Conservation (phyloP, 352 stramenopile species). For the Phytopythium oedochilum region DNA sequence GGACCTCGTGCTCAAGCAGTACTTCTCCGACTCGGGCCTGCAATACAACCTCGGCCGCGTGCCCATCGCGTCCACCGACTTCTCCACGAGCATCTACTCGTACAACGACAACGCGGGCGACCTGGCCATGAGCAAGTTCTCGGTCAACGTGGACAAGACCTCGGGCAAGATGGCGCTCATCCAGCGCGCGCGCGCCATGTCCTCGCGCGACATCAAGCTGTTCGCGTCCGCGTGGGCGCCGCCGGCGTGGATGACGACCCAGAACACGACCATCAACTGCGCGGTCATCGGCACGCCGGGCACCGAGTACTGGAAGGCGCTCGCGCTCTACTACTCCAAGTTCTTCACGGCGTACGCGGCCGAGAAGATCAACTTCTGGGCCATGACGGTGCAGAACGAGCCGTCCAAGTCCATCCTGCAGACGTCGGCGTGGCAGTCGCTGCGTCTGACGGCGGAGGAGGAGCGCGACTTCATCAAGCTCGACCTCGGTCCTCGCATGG, state of each 20-base stretch:
- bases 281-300: constrained; percentile 48
- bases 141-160: constrained; percentile 62
- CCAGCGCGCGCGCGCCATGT: constrained; percentile 39
- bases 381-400: constrained; percentile 86
- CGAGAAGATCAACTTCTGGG: constrained; percentile 75
- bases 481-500: constrained; percentile 66
- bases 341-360: constrained; percentile 84
- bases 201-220: constrained; percentile 41
- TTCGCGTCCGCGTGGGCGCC: constrained; percentile 87
- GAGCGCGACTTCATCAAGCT: constrained; percentile 78
- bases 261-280: constrained; percentile 53
- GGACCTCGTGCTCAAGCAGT: constrained; percentile 63
- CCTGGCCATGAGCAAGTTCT: constrained; percentile 66
- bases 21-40: constrained; percentile 66
- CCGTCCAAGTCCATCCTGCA: constrained; percentile 46
- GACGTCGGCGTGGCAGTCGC: constrained; percentile 54
- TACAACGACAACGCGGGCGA: constrained; percentile 73
- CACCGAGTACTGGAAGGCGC: constrained; percentile 63
- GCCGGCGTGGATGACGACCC: constrained; percentile 83
- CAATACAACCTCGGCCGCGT: constrained; percentile 78
- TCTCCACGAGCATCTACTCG: constrained; percentile 81
- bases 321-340: constrained; percentile 85
- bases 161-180: constrained; percentile 74
- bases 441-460: constrained; percentile 37
- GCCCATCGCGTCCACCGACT: constrained; percentile 83